Conservation (phyloP, 805 yeast genomes). For the Nakazawaea pomicola region DNA sequence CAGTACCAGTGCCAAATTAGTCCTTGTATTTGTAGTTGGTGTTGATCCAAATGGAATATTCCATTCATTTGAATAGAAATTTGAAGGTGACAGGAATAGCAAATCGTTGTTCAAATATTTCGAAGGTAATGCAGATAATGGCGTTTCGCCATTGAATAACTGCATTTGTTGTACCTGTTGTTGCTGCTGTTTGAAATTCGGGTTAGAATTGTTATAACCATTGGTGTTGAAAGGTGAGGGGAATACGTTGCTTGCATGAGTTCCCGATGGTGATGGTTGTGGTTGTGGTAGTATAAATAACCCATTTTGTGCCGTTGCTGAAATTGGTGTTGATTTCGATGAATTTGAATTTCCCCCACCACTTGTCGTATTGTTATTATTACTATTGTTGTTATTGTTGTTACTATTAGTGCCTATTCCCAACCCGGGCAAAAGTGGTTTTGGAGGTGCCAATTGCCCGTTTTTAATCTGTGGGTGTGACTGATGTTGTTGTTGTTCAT, state of each 20-base stretch:
- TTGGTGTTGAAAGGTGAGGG: conserved; percentile 21
- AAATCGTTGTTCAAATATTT: conserved; percentile 55
- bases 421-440: conserved; percentile 10
- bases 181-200: conserved; percentile 9
- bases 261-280: conserved; percentile 23
- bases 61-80: conserved; percentile 62
- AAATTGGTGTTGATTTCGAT: conserved; percentile 23
- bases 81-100: conserved; percentile 77
- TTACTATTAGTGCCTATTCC: conserved; percentile 13
- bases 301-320: conserved; percentile 24
- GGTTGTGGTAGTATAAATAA: conserved; percentile 25
- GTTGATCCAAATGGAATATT: conserved; percentile 38
- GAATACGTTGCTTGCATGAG: conserved; percentile 22
- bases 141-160: conserved; percentile 56
- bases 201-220: conserved; percentile 16
- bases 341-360: conserved; percentile 16
- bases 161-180: too few species aligned
- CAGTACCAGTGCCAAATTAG: conserved; percentile 8
- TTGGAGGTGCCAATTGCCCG: conserved; percentile 6
- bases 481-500: conserved; percentile 18
- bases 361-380: too few species aligned
- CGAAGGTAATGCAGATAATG: conserved; percentile 64
- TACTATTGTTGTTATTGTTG: conserved; percentile 5
- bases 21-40: conserved; percentile 19
- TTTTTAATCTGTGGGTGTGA: conserved; percentile 2